Conservation (phyloP, 140 eudicot genomes). For the Cichorium intybus region DNA sequence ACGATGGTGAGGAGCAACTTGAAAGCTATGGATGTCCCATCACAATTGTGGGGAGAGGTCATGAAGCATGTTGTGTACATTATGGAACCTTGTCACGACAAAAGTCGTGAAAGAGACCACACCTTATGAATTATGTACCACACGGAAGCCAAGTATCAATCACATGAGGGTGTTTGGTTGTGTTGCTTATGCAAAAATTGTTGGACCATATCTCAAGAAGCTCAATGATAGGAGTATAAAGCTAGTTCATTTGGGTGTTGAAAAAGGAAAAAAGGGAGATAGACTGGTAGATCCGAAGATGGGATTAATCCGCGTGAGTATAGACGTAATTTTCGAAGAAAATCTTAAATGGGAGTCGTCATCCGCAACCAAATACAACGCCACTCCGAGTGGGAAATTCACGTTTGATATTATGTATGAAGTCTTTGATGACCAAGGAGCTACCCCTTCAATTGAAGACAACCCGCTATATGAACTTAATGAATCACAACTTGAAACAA, state of each 20-base stretch:
- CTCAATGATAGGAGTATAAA: background rate
- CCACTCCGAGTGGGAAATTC: too few species aligned
- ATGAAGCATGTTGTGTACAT: too few species aligned
- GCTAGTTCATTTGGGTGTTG: background rate
- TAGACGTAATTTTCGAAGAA: background rate
- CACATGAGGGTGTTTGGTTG: background rate
- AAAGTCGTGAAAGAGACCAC: too few species aligned
- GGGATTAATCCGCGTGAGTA: too few species aligned
- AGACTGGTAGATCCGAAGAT: background rate
- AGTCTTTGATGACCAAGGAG: too few species aligned
- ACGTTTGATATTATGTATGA: too few species aligned
- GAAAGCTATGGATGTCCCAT: background rate
- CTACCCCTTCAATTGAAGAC: too few species aligned
- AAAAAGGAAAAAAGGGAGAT: background rate
- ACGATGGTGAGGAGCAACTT: background rate
- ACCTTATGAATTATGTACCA: background rate
- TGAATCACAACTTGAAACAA: too few species aligned
- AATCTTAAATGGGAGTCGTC: too few species aligned
- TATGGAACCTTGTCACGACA: background rate
- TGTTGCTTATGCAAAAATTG: background rate
- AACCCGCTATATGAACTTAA: too few species aligned
- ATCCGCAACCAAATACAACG: too few species aligned
- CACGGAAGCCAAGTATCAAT: background rate
- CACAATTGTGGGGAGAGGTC: background rate
- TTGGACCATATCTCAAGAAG: background rate